These are phyloP conservation scores for Amanita fuliginea DNA, from an alignment of 768 basidiomycete species.

Conservation along the genomic window DNA sequence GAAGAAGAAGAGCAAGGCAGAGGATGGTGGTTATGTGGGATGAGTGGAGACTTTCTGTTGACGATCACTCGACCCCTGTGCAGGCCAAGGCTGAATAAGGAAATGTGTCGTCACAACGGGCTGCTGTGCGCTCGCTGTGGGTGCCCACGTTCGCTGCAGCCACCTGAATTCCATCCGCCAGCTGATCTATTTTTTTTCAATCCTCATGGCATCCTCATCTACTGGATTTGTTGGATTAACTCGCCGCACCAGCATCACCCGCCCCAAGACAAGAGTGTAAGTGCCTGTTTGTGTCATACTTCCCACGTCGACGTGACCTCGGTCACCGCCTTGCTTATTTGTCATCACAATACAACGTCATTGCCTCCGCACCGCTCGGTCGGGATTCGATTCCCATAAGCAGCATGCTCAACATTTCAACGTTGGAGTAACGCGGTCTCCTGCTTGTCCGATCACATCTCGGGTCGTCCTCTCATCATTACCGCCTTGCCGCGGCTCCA, in stretches of 20 bases:
- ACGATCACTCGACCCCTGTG: conserved; percentile 7
- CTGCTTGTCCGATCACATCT: not conserved
- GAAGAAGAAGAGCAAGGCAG: not conserved
- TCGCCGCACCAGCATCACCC: not conserved
- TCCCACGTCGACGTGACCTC: not conserved
- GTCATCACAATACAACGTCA: conserved; percentile 1
- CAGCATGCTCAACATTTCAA: not conserved
- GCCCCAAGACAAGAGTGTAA: not conserved
- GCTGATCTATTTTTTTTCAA: not conserved
- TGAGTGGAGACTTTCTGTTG: conserved; percentile 3
- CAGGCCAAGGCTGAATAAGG: not conserved
- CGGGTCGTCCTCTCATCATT: not conserved
- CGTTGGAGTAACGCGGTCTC: conserved; percentile 3
- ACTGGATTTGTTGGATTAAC: not conserved
- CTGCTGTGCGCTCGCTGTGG: not conserved
- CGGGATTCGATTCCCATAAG: not conserved
- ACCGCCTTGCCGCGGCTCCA: not conserved
- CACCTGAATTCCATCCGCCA: not conserved
- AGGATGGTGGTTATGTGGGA: not conserved
- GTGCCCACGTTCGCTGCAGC: not conserved
- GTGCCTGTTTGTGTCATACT: conserved; percentile 1
- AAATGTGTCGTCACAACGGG: conserved; percentile 4
- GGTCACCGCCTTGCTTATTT: not conserved
- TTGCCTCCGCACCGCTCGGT: not conserved
- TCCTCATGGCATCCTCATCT: not conserved